phyloP scores from a whole-genome alignment of 83 land plant species.

The Thuja plicata region DNA sequence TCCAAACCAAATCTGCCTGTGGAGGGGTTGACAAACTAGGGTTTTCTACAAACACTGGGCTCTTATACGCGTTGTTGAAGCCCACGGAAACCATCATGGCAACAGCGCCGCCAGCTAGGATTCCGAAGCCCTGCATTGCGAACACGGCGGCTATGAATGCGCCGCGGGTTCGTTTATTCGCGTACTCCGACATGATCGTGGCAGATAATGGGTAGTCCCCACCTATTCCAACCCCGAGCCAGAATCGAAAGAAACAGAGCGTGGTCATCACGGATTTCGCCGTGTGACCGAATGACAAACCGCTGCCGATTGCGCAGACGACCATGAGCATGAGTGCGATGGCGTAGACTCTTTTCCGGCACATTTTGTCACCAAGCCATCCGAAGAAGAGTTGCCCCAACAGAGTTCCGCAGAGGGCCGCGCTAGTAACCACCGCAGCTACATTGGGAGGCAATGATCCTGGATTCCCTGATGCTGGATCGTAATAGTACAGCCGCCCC shows the following conservation, averaged over 20 bases:
- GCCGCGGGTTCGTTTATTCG: slow-evolving; percentile 33
- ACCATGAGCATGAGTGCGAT: slow-evolving; percentile 48
- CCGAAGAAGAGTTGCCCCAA: slow-evolving; percentile 41
- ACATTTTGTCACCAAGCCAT: slow-evolving; percentile 37
- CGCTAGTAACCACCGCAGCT: slow-evolving; percentile 18
- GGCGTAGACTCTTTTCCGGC: slow-evolving; percentile 53
- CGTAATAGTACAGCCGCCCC: slow-evolving; percentile 13
- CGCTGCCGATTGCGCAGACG: slow-evolving; percentile 33
- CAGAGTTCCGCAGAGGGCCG: slow-evolving; percentile 43
- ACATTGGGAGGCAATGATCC: slow-evolving; percentile 28
- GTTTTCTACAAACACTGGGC: no score
- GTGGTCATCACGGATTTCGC: slow-evolving; percentile 32
- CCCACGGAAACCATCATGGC: no score
- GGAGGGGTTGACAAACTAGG: no score
- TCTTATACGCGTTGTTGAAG: no score
- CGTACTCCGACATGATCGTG: slow-evolving; percentile 43
- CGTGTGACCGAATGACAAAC: slow-evolving; percentile 33
- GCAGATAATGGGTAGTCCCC: slow-evolving; percentile 52
- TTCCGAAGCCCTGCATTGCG: slow-evolving; percentile 46
- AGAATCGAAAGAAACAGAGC: slow-evolving; percentile 42
- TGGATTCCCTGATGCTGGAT: slow-evolving; percentile 13
- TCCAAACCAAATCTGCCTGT: no score
- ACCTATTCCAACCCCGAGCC: slow-evolving; percentile 30
- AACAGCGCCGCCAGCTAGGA: slow-evolving; percentile 12
- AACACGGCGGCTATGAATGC: slow-evolving; percentile 46